Evolutionary conservation across 2,329 filamentous ascomycete genomes (phyloP), one percentile per base, ranked within the genome.

Genomic region (Chalara sp.): DNA sequence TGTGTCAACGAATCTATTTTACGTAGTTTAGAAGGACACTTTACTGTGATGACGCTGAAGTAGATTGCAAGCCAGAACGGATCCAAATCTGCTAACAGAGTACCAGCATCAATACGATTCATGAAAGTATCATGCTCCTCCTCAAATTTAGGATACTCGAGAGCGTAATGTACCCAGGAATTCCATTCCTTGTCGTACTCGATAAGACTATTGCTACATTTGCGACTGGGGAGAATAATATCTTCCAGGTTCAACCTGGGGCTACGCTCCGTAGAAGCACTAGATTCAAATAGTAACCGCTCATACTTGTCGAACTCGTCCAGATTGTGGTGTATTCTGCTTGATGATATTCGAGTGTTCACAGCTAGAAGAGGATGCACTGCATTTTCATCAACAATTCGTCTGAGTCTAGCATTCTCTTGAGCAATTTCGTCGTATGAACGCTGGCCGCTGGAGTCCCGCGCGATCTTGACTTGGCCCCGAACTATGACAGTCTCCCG

Each of bases 151-250:
- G 57, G 56, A 42, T 60, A 54, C 28, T 56, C 48, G 4, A 58
- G 44, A 29, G 56, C 57, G 43, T 47, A 59, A 48, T 59, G 56
- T 11, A 57, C 52, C 57, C 55, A 58, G 12, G 54, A 58, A 10
- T 49, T 58, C 56, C 56, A 58, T 12, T 48, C 47, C 32, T 46
- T 47, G 3, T 48, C 51, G 41, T 50, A 45, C 4, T 30, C 29
- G 12, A 53, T 35, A 2, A 50, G 31, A 29, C 31, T 10, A 11
- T 39, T 13, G 13, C 35, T 39, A 39, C 10, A 13, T 39, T 39
- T 13, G 10, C 35, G 21, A 21, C 13, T 39, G 35, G 35, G 13
- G 35, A 13, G 13, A 39, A 39, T 13, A 11, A 10, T 39, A 39
- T 13, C 35, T 39, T 13, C 10, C 13, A 13, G 13, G 35, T 39